Percentiles rank a stretch among this genome's conserved stretches.
Conservation (phyloP, 2,329 filamentous ascomycete species). For the Pyrenochaeta sp. region DNA sequence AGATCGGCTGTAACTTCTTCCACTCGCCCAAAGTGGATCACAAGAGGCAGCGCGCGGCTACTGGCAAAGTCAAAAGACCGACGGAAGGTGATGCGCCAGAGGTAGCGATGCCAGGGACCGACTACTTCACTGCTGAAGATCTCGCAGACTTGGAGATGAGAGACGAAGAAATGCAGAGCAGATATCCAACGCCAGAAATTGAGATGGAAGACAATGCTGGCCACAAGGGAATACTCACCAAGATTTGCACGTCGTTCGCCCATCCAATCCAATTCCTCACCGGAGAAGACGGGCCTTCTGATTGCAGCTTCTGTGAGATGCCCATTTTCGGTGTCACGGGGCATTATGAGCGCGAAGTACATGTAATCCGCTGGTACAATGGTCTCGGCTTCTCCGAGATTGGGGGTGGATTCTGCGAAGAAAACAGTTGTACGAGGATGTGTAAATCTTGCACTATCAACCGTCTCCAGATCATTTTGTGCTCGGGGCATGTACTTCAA, state of each 20-base stretch:
- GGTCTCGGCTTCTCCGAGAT: constrained; percentile 52
- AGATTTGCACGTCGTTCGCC: constrained; percentile 51
- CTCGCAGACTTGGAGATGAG: constrained; percentile 17
- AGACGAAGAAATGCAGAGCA: constrained; percentile 7
- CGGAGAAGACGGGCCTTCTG: background rate
- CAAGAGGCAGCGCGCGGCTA: constrained; percentile 14
- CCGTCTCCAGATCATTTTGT: constrained; percentile 33
- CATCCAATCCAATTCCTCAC: constrained; percentile 52
- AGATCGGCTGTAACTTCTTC: constrained; percentile 42
- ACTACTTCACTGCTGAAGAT: constrained; percentile 25
- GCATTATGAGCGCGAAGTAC: constrained; percentile 42
- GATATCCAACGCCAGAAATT: constrained; percentile 31
- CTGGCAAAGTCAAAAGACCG: background rate
- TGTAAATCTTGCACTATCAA: constrained; percentile 30
- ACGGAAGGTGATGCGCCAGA: constrained; percentile 10
- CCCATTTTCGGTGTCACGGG: constrained; percentile 53
- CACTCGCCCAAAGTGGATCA: constrained; percentile 14
- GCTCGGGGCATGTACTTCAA: constrained; percentile 25
- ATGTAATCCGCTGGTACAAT: constrained; percentile 46
- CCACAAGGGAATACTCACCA: constrained; percentile 32
- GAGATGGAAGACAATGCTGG: constrained; percentile 39
- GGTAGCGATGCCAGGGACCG: background rate
- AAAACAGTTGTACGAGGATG: constrained; percentile 34
- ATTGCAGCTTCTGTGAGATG: constrained; percentile 55
- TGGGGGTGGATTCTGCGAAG: constrained; percentile 45